Base-by-base conservation (phyloP, 1,139 yeast species). In the Taphrina confusa region DNA sequence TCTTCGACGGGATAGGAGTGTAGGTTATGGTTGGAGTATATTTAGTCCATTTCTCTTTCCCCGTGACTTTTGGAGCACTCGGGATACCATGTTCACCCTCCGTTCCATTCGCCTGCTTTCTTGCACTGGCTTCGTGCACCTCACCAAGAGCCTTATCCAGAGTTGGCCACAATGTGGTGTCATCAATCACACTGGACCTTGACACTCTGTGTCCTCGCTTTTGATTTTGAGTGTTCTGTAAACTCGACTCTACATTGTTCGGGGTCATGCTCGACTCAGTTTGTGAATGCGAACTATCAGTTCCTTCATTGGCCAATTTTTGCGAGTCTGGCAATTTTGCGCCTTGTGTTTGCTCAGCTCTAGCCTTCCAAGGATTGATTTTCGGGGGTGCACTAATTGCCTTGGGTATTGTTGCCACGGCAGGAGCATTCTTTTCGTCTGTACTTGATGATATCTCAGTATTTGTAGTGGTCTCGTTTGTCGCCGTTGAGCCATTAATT, bases 31-130 rank as follows among this genome's bases (percentile, higher is more conserved):
- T 60, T 9, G 62, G 62, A 11, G 49, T 60, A 46, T 54, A 54
- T 31, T 56, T 37, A 14, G 57, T 61, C 62, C 62, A 60, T 34
- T 60, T 55, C 34, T 60, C 61, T 28, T 46, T 57, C 25, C 62
- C 62, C 3, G 58, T 46, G 18, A 46, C 44, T 27, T 54, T 54
- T 9, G 52, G 52, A 20, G 52, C 52, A 34, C 47, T 51, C 8
- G 51, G 39, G 28, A 36, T 31, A n/a, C 33, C 45, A 11, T 42
- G 34, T 11, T 22, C 42, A n/a, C 25, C 20, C 9, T 23, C 36
- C 14, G 23, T 27, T 14, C 58, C 58, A 23, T 42, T 44, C 28
- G 9, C 23, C 22, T 56, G 40, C 20, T 42, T 42, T 8, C 39
- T 45, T 2, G 52, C 30, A 16, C 46, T 27, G n/a, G n/a, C n/a